Evolutionary conservation across 106 monocot genomes (phyloP).

Genomic region (Dendrobium officinale): DNA sequence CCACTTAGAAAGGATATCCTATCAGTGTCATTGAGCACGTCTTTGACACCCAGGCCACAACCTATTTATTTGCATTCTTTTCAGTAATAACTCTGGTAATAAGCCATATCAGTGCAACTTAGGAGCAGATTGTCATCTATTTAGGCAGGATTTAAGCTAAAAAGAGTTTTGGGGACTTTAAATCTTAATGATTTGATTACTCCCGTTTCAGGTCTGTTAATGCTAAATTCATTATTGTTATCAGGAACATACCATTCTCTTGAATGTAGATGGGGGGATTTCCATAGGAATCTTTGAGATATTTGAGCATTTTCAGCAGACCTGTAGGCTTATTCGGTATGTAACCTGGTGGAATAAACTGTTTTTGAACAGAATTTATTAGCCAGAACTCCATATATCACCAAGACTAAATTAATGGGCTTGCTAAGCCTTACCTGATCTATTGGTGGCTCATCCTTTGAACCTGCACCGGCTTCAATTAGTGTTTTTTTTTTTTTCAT

Average conservation of each 20-base stretch:
- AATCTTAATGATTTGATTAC: neutral
- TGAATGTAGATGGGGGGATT: slow-evolving; percentile 58
- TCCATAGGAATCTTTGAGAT: slow-evolving; percentile 33
- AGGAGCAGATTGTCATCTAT: neutral
- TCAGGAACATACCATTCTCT: slow-evolving; percentile 53
- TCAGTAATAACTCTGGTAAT: too few species aligned
- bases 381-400: neutral
- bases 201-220: neutral
- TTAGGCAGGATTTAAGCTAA: neutral
- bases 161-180: too few species aligned
- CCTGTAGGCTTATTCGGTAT: slow-evolving; percentile 31
- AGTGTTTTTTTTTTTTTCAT: too few species aligned
- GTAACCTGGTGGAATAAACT: slow-evolving; percentile 21
- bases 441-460: neutral
- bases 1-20: neutral
- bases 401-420: neutral
- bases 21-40: neutral
- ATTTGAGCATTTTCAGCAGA: slow-evolving; percentile 30
- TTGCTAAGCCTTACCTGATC: neutral
- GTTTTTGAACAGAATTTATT: neutral
- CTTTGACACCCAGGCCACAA: neutral
- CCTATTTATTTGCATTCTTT: neutral
- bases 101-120: neutral
- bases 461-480: neutral
- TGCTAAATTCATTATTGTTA: neutral